Base-by-base conservation (phyloP, 2,329 filamentous ascomycete species). In the Hirsutella rhossiliensis region DNA sequence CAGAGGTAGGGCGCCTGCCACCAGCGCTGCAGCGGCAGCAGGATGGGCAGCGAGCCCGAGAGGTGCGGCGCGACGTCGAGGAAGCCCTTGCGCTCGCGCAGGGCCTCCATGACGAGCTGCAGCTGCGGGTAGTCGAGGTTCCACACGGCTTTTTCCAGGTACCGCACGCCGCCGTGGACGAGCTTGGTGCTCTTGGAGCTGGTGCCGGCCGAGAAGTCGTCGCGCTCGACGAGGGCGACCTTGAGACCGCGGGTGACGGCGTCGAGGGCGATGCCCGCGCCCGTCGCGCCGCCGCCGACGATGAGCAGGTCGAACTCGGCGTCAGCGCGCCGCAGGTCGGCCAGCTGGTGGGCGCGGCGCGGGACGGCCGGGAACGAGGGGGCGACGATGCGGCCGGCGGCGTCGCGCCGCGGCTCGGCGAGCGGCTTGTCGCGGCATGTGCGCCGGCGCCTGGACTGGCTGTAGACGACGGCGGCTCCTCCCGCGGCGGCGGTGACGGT, bases 151-250 rank as follows among this genome's bases (percentile, higher is more conserved):
- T 92, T 92, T 62, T 92, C 86, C 46, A 92, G 71, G 60, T 90
- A 92, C 52, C 85, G 77, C 47, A 92, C 86, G 57, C 85, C 85
- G 52, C 85, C 85, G 63, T 92, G 85, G 17, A 92, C 86, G 43
- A 92, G 72, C 65, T 92, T 92, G 41, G 85, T 92, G 66, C 83
- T 88, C 69, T 90, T 90, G 62, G 82, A 87, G 67, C 83, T 88
- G 36, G 85, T 90, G 28, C 86, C 85, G 49, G 81, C 75, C 54
- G 81, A 82, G 61, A 90, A 92, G 63, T 92, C 85, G 61, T 90
- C 86, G 48, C 84, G 74, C 66, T 92, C 85, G 15, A 92, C 83
- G 42, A 89, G 66, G 12, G 86, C 85, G 47, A 92, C 85, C 64
- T 81, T 86, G 55, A 90, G 67, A 2, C 85, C 85, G 52, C 85